phyloP scores from a whole-genome alignment of 148 eudicot genomes.

The Heliosperma pusillum region DNA sequence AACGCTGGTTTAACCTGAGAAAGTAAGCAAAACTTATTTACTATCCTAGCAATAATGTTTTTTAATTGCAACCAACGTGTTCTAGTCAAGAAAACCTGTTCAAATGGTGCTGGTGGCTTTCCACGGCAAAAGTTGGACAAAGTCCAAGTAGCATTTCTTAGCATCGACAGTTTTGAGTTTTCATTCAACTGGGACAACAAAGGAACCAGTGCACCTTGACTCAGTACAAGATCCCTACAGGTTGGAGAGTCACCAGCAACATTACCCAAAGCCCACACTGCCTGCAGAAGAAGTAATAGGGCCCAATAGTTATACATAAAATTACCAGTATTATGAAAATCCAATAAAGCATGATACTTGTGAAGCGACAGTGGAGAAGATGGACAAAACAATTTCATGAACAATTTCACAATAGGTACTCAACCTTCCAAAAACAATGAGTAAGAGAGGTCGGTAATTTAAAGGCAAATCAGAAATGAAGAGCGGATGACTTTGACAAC shows the following conservation, averaged over 20 bases:
- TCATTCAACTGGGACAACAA: slow-evolving; percentile 83
- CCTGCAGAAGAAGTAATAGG: slow-evolving; percentile 38
- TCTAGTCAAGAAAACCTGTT: slow-evolving; percentile 42
- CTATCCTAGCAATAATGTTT: neutral
- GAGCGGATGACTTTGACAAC: neutral
- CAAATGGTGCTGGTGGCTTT: slow-evolving; percentile 91
- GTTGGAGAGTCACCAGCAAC: slow-evolving; percentile 94
- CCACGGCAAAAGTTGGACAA: slow-evolving; percentile 89
- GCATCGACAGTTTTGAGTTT: slow-evolving; percentile 79
- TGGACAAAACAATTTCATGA: neutral
- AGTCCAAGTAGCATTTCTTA: slow-evolving; percentile 96
- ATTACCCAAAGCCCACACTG: slow-evolving; percentile 95
- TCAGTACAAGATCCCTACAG: slow-evolving; percentile 84
- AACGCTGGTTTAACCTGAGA: slow-evolving; percentile 76
- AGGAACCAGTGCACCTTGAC: slow-evolving; percentile 83
- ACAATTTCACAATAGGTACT: neutral
- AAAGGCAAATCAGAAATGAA: neutral
- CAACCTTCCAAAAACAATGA: neutral
- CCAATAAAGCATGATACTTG: neutral
- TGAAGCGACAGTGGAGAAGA: neutral
- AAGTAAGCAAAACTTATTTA: slow-evolving; percentile 11
- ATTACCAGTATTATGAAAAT: neutral
- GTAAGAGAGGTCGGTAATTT: neutral
- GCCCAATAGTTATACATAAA: neutral
- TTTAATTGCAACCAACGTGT: neutral